Percentiles rank a stretch among this genome's conserved stretches.
phyloP scores from a whole-genome alignment of 768 basidiomycete genomes.

The Russula olivacea region DNA sequence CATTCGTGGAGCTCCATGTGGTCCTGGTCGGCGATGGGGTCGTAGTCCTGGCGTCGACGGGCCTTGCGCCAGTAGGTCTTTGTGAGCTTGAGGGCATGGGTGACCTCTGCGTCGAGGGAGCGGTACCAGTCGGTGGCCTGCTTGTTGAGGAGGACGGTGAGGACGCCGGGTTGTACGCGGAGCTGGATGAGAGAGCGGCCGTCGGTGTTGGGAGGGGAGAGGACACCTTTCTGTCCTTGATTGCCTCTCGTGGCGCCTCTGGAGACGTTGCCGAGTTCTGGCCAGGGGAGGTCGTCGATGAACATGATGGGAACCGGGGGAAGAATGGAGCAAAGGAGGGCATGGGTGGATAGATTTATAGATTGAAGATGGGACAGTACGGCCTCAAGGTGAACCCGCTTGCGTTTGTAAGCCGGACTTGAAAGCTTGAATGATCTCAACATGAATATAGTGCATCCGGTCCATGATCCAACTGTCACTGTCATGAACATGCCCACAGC shows the following conservation, averaged over 20 bases:
- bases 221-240: constrained; percentile 78
- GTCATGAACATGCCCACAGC: neutral
- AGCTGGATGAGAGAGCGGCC: constrained; percentile 76
- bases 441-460: neutral
- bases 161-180: constrained; percentile 76
- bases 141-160: constrained; percentile 66
- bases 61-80: constrained; percentile 82
- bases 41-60: constrained; percentile 75
- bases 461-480: too few species aligned
- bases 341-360: constrained; percentile 15
- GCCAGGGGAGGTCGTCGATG: constrained; percentile 79
- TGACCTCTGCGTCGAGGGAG: constrained; percentile 70
- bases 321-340: constrained; percentile 5
- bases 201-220: constrained; percentile 64
- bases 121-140: constrained; percentile 82
- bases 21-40: constrained; percentile 78
- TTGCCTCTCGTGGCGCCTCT: constrained; percentile 79
- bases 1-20: constrained; percentile 88
- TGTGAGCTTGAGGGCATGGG: constrained; percentile 72
- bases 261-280: constrained; percentile 79
- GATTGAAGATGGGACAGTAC: neutral
- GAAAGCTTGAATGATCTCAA: neutral
- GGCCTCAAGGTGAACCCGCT: neutral
- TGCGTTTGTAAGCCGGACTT: constrained; percentile 4
- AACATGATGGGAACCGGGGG: constrained; percentile 33